These are phyloP conservation scores for Fraxinus platypoda DNA, from an alignment of 305 asterid genomes.

Conservation along the genomic window DNA sequence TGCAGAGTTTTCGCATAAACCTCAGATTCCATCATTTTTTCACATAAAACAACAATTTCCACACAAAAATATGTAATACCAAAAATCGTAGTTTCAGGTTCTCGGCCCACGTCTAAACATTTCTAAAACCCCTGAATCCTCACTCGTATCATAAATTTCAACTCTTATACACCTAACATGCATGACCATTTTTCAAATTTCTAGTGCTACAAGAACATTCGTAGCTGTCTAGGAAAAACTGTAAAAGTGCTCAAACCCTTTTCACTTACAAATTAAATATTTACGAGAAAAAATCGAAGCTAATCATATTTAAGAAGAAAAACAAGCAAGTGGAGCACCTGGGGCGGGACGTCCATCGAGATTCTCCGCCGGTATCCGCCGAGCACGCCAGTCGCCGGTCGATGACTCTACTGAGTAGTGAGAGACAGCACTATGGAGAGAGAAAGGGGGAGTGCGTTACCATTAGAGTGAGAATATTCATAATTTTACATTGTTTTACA, in stretches of 20 bases:
- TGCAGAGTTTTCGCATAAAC: constrained; percentile 5
- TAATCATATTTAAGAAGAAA: background rate
- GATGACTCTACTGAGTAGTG: background rate
- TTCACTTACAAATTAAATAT: background rate
- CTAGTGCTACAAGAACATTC: background rate
- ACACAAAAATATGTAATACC: background rate
- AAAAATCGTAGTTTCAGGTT: background rate
- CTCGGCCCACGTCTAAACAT: background rate
- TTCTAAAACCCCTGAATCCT: constrained; percentile 3
- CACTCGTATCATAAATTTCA: background rate
- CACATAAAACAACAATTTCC: background rate
- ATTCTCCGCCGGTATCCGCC: background rate
- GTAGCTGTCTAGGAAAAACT: background rate
- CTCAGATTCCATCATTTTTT: background rate
- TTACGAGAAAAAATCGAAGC: background rate
- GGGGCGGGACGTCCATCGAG: background rate
- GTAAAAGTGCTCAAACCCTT: background rate
- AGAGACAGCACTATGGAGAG: background rate
- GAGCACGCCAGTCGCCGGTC: background rate
- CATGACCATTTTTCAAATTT: background rate
- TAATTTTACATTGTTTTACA: background rate
- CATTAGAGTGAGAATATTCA: background rate
- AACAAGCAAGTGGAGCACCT: background rate
- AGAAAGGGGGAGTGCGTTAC: background rate
- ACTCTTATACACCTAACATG: background rate